Percentiles rank a stretch among this genome's conserved stretches.
Evolutionary conservation across 75 land plant genomes (phyloP).

Genomic region (Adiantum capillusveneris): DNA sequence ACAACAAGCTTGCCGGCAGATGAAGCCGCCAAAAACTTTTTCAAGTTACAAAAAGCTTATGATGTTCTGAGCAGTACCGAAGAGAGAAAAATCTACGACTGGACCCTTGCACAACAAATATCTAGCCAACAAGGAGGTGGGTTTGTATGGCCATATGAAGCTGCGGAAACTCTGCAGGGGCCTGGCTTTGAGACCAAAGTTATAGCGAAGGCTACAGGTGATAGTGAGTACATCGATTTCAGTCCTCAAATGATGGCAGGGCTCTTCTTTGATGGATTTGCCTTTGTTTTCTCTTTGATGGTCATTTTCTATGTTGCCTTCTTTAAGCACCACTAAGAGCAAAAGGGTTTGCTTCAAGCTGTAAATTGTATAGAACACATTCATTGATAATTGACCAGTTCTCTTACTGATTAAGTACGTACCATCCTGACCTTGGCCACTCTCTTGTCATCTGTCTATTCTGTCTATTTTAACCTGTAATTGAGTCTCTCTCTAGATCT

Average conservation of each 20-base stretch:
- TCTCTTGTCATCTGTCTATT: no score
- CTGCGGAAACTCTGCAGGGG: slow-evolving; percentile 23
- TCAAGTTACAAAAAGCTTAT: slow-evolving; percentile 67
- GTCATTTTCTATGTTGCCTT: slow-evolving; percentile 44
- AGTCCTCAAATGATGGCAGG: slow-evolving; percentile 70
- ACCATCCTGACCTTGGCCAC: no score
- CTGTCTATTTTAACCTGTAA: no score
- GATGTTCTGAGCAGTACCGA: slow-evolving; percentile 63
- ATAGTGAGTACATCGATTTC: slow-evolving; percentile 66
- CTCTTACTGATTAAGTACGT: no score
- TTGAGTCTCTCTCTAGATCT: no score
- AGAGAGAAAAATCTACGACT: slow-evolving; percentile 64
- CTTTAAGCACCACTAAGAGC: slow-evolving; percentile 39
- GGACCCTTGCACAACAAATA: slow-evolving; percentile 61
- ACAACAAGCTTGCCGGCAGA: slow-evolving; percentile 72
- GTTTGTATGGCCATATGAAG: slow-evolving; percentile 49
- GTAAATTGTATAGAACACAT: not conserved
- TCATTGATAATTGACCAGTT: no score
- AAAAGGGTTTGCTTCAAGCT: not conserved
- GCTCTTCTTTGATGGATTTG: slow-evolving; percentile 54
- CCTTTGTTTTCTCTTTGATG: slow-evolving; percentile 42
- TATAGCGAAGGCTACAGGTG: slow-evolving; percentile 35
- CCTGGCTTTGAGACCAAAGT: slow-evolving; percentile 26
- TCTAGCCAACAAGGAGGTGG: slow-evolving; percentile 45
- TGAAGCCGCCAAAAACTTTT: slow-evolving; percentile 68